Conservation (phyloP, 345 rosid species). For the Cardamine occulta region DNA sequence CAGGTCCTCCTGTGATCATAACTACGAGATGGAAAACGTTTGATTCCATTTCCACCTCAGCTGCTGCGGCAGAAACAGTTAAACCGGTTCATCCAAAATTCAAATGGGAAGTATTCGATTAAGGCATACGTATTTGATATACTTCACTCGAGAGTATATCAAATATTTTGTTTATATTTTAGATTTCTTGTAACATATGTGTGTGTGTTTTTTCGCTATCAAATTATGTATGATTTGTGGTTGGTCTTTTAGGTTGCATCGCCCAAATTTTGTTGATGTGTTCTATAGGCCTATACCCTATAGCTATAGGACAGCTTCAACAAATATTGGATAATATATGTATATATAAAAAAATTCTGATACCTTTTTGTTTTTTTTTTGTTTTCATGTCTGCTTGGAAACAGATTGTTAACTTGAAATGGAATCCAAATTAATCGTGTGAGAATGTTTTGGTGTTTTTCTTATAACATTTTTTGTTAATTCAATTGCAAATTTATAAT, state of each 20-base stretch:
- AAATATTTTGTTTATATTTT: not conserved
- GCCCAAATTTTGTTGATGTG: conserved; percentile 3
- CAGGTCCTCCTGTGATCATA: conserved; percentile 59
- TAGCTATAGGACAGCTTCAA: not conserved
- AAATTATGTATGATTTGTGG: conserved; percentile 15
- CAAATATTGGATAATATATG: not conserved
- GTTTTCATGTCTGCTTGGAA: not conserved
- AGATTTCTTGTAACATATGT: conserved; percentile 2
- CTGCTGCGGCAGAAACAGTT: conserved; percentile 38
- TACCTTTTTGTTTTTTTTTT: not conserved
- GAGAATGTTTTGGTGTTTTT: not conserved
- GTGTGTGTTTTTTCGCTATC: not conserved
- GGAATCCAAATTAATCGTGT: not conserved
- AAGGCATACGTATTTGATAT: not conserved
- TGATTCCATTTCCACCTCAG: conserved; percentile 52
- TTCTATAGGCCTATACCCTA: not conserved
- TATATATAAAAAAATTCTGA: not conserved
- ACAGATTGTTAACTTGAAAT: not conserved
- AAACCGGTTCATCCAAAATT: conserved; percentile 56
- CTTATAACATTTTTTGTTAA: not conserved
- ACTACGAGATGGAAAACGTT: conserved; percentile 95
- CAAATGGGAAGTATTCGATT: conserved; percentile 76
- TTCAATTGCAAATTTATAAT: not conserved
- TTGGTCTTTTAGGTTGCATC: conserved; percentile 10
- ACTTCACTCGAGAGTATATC: not conserved